These are phyloP conservation scores for Cystobasidium tubakii DNA, from an alignment of 768 basidiomycete genomes.

Conservation along the genomic window DNA sequence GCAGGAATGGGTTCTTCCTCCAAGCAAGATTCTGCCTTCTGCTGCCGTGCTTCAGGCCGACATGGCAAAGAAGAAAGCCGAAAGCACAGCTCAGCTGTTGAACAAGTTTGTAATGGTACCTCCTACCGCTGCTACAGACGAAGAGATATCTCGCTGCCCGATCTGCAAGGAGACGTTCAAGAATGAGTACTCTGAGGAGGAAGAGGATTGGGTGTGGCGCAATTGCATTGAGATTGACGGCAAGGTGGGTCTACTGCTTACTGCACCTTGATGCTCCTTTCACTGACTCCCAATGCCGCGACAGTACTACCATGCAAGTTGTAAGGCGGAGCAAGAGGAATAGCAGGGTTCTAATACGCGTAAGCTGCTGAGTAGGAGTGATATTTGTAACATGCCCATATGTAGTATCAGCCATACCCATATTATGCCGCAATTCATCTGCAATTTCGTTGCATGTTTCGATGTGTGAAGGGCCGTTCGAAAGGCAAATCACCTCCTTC, in stretches of 20 bases:
- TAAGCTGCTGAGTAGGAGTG: too few species aligned
- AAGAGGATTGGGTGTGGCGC: constrained; percentile 97
- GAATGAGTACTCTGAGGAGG: constrained; percentile 86
- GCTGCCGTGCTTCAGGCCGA: constrained; percentile 14
- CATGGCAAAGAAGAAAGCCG: constrained; percentile 56
- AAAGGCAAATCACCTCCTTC: too few species aligned
- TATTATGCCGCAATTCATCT: neutral
- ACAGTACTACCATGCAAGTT: constrained; percentile 26
- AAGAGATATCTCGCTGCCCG: constrained; percentile 65
- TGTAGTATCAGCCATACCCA: neutral
- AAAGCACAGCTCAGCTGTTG: constrained; percentile 69
- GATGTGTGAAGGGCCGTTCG: too few species aligned
- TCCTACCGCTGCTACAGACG: constrained; percentile 66
- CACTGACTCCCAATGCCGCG: neutral
- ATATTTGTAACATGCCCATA: too few species aligned
- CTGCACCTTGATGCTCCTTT: too few species aligned
- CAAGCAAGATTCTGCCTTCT: constrained; percentile 1
- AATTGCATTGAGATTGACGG: constrained; percentile 60
- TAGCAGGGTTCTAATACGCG: neutral
- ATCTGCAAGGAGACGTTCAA: constrained; percentile 92
- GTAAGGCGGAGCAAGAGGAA: constrained; percentile 17
- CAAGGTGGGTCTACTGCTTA: constrained; percentile 8
- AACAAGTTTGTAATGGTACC: constrained; percentile 67
- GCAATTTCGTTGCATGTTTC: neutral
- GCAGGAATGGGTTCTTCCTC: constrained; percentile 72